A percentile compares a stretch with the other conserved stretches of the same genome.
These are phyloP conservation scores for Conticribra guillardii DNA, from an alignment of 108 stramenopile species.

Conservation along the genomic window DNA sequence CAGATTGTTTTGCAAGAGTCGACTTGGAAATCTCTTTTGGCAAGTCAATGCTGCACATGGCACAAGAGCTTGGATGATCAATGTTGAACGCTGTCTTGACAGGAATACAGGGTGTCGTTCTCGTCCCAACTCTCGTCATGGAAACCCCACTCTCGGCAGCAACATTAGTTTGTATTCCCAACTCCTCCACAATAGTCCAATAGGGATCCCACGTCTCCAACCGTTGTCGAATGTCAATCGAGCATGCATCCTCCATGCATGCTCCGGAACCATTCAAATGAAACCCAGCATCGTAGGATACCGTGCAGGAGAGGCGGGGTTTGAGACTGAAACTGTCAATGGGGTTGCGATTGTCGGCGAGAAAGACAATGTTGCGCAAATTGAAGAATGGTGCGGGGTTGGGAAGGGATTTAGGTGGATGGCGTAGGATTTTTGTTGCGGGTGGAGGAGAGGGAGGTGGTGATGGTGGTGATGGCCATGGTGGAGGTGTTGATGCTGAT, in stretches of 20 bases:
- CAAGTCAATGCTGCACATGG: slow-evolving; percentile 18
- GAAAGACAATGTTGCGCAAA: slow-evolving; percentile 16
- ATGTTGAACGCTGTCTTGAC: neutral
- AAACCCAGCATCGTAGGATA: slow-evolving; percentile 29
- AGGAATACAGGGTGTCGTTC: slow-evolving; percentile 27
- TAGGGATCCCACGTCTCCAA: slow-evolving; percentile 65
- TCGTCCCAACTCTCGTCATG: slow-evolving; percentile 37
- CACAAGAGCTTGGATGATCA: slow-evolving; percentile 15
- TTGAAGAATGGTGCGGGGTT: slow-evolving; percentile 27
- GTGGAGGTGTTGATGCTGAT: no score
- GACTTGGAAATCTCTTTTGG: slow-evolving; percentile 20
- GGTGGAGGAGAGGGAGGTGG: slow-evolving; percentile 38
- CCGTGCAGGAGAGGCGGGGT: neutral
- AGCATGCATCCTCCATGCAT: slow-evolving; percentile 21
- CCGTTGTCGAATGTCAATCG: slow-evolving; percentile 28
- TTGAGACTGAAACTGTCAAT: slow-evolving; percentile 22
- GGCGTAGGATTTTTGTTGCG: slow-evolving; percentile 9
- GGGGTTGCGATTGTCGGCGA: slow-evolving; percentile 12
- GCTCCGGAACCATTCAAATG: slow-evolving; percentile 34
- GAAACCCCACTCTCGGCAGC: slow-evolving; percentile 9
- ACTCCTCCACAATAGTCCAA: slow-evolving; percentile 56
- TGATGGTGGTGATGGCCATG: slow-evolving; percentile 16
- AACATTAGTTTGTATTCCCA: slow-evolving; percentile 18
- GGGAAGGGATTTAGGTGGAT: slow-evolving; percentile 15
- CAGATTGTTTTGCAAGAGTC: slow-evolving; percentile 1